Evolutionary conservation across 2,329 filamentous ascomycete species (phyloP), one percentile per base, ranked within the genome.

Genomic region (Talaromyces sp.): DNA sequence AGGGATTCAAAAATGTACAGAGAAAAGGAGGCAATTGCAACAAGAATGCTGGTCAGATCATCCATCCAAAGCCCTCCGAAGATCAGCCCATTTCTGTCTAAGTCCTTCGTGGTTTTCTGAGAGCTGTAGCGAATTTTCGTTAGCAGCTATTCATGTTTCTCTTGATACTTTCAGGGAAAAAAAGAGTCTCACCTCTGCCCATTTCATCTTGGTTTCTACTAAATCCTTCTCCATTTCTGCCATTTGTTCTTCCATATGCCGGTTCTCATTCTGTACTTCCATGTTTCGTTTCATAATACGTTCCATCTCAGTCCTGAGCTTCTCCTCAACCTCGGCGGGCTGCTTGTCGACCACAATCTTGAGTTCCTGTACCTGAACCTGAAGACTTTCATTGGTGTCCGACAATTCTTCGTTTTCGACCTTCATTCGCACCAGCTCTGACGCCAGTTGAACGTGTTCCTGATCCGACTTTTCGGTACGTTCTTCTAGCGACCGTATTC

Each of bases 181-280:
- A 28, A 12, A n/a, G 44, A 2, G 5, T 63, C 88, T 81, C 83
- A 96, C 93, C 88, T 97, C 92, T 61, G 95, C 95, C 80, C 93
- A 92, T 71, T 87, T 86, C 90, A 99, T 90, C 84, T 99, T 99
- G 1, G 92, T 95, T 73, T 89, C 86, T 66, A 99, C 93, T 67
- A 99, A 81, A 75, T 92, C 88, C 76, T 93, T 90, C 81, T 98
- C 95, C 81, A 98, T 90, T 69, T 97, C 92, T 5, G 86, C 84
- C 84, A 96, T 85, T 71, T 95, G 91, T 73, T 96, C 93, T 77
- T 97, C 93, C 68, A 99, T 80, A 63, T 83, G 86, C 64, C 90
- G 84, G 72, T 98, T 99, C 79, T 96, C 92, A 69, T 96, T 92
- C 71, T 98, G 93, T 7, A 98, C 93, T 71, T 96, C 92, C 66